Evolutionary conservation across 441 rosid species (phyloP).

Genomic region (Populus hybrid): DNA sequence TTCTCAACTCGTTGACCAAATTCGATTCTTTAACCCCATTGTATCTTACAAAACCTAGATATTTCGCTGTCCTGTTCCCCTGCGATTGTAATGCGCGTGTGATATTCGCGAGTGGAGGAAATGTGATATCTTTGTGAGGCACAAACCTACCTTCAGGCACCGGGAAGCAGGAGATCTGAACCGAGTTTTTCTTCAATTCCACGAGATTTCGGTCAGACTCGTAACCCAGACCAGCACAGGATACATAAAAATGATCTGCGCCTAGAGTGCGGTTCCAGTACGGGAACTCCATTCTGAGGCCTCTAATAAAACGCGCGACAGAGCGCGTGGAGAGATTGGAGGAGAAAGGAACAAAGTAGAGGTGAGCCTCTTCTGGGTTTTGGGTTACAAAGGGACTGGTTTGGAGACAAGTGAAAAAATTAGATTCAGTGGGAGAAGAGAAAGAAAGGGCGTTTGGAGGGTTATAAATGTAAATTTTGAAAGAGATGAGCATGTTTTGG

Average conservation of each 20-base stretch:
- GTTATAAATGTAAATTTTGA: conserved; percentile 44
- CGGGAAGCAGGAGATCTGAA: conserved; percentile 56
- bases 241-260: conserved; percentile 54
- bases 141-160: conserved; percentile 31
- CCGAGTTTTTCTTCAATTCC: conserved; percentile 56
- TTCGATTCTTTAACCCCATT: conserved; percentile 25
- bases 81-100: conserved; percentile 5
- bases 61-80: conserved; percentile 6
- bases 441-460: conserved; percentile 20
- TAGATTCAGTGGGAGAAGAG: conserved; percentile 34
- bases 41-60: conserved; percentile 22
- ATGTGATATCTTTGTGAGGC: conserved; percentile 51
- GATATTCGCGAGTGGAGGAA: conserved; percentile 33
- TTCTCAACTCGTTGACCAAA: conserved; percentile 20
- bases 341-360: conserved; percentile 50
- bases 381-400: conserved; percentile 36
- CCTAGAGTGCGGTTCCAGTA: conserved; percentile 69
- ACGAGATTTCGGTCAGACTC: conserved; percentile 43
- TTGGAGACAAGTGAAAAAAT: conserved; percentile 40
- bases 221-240: conserved; percentile 39
- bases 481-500: conserved; percentile 37
- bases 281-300: conserved; percentile 32
- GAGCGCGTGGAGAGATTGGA: conserved; percentile 36
- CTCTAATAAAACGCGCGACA: conserved; percentile 27
- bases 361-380: conserved; percentile 48